phyloP scores from a whole-genome alignment of 2,329 filamentous ascomycete genomes.

The Colletotrichum liriopes region DNA sequence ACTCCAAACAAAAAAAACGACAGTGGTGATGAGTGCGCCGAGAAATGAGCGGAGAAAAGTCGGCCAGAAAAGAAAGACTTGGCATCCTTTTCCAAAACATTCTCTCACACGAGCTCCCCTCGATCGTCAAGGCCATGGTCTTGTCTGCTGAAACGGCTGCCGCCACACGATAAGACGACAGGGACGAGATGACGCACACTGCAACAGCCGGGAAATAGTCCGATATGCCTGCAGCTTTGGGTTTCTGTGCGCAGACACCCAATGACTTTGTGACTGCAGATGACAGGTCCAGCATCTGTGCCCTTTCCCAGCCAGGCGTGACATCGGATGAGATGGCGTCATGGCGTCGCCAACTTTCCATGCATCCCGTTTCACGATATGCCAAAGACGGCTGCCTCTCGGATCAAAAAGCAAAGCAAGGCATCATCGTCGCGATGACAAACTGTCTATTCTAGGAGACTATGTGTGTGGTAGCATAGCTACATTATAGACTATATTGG shows the following conservation, averaged over 20 bases:
- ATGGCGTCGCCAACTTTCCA: slow-evolving; percentile 16
- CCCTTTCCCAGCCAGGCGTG: not conserved
- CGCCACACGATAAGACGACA: slow-evolving; percentile 37
- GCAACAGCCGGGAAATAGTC: slow-evolving; percentile 7
- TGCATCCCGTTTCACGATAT: slow-evolving; percentile 19
- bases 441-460: slow-evolving; percentile 30
- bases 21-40: not conserved
- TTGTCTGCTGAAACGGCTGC: slow-evolving; percentile 24
- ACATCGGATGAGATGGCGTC: slow-evolving; percentile 36
- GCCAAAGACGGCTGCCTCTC: not conserved
- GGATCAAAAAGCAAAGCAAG: too few relatives aligned
- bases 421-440: not conserved
- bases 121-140: not conserved
- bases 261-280: slow-evolving; percentile 12
- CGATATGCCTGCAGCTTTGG: not conserved
- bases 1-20: not conserved
- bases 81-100: slow-evolving; percentile 16
- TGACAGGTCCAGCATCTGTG: slow-evolving; percentile 26
- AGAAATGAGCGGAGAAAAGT: slow-evolving; percentile 21
- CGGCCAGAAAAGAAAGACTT: not conserved
- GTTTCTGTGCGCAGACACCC: not conserved
- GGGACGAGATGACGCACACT: slow-evolving; percentile 23
- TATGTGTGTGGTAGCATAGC: slow-evolving; percentile 33
- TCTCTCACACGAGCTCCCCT: not conserved
- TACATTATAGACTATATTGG: slow-evolving; percentile 41